These are phyloP conservation scores for Sclerotinia trifoliorum DNA, from an alignment of 2,329 filamentous ascomycete genomes.

Conservation along the genomic window DNA sequence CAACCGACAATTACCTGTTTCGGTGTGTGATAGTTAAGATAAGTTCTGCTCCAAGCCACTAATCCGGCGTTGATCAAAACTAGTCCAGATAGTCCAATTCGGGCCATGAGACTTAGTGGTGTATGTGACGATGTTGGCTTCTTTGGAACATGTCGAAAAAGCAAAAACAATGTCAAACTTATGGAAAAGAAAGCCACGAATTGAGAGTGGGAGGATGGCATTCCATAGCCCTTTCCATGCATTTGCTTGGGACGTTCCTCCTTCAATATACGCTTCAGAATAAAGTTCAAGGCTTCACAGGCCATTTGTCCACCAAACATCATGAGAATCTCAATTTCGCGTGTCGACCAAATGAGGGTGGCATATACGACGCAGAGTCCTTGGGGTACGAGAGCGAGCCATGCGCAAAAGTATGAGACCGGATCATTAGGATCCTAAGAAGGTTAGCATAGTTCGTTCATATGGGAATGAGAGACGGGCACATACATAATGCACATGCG, in stretches of 20 bases:
- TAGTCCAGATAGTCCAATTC: constrained; percentile 53
- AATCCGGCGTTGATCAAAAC: constrained; percentile 61
- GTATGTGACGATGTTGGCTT: constrained; percentile 44
- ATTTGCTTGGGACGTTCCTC: constrained; percentile 82
- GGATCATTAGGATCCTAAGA: constrained; percentile 77
- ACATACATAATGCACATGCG: constrained; percentile 91
- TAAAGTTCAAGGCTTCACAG: constrained; percentile 89
- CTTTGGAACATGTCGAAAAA: constrained; percentile 71
- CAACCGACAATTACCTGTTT: constrained; percentile 83
- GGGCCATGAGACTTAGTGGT: constrained; percentile 61
- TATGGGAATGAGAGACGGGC: constrained; percentile 5
- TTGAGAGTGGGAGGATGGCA: constrained; percentile 94
- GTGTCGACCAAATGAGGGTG: constrained; percentile 84
- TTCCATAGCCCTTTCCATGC: constrained; percentile 92
- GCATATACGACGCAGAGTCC: constrained; percentile 86
- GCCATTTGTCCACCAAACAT: constrained; percentile 90
- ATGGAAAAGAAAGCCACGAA: constrained; percentile 91
- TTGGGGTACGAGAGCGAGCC: constrained; percentile 91
- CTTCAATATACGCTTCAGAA: constrained; percentile 85
- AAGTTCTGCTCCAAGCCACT: constrained; percentile 81
- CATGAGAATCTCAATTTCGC: constrained; percentile 83
- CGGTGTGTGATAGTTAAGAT: constrained; percentile 88
- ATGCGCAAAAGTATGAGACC: constrained; percentile 84
- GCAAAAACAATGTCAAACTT: constrained; percentile 78
- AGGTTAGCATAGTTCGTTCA: constrained; percentile 23